These are phyloP conservation scores for Aspergillus nomiae DNA, from an alignment of 2,329 filamentous ascomycete species.

Conservation along the genomic window DNA sequence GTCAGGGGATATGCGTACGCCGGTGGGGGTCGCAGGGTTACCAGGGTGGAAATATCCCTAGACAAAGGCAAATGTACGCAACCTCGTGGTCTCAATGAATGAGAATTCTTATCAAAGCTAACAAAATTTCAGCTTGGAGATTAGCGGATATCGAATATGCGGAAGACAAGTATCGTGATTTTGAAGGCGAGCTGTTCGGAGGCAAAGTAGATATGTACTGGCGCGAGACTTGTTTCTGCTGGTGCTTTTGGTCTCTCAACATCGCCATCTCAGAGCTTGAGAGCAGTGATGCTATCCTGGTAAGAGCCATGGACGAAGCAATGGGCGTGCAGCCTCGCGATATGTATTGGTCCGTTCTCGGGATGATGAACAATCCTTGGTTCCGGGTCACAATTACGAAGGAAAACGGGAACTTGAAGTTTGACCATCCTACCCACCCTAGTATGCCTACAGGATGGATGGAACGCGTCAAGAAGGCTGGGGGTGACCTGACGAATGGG, in stretches of 20 bases:
- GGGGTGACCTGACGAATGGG: constrained; percentile 77
- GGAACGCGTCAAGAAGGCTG: constrained; percentile 81
- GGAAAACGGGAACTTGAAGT: constrained; percentile 65
- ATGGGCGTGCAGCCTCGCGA: constrained; percentile 86
- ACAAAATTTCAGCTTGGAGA: constrained; percentile 59
- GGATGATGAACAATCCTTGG: constrained; percentile 99
- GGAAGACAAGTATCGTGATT: constrained; percentile 78
- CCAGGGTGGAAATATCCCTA: constrained; percentile 78
- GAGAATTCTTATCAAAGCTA: constrained; percentile 7
- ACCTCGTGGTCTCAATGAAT: background rate
- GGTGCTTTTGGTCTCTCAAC: constrained; percentile 86
- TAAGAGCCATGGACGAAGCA: constrained; percentile 86
- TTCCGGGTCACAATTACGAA: constrained; percentile 77
- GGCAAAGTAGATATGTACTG: constrained; percentile 78
- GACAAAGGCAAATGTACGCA: constrained; percentile 69
- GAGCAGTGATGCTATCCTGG: constrained; percentile 70
- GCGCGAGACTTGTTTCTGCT: constrained; percentile 82
- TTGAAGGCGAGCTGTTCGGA: constrained; percentile 67
- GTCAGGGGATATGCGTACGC: constrained; percentile 83
- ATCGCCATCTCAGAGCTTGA: constrained; percentile 65
- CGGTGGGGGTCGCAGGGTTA: constrained; percentile 81
- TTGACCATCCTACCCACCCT: constrained; percentile 88
- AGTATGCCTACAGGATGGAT: constrained; percentile 86
- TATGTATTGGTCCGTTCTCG: constrained; percentile 94
- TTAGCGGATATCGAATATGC: constrained; percentile 78